Percentiles rank a stretch among this genome's conserved stretches.
phyloP scores from a whole-genome alignment of 805 yeast genomes.

The Maudiozyma turicensis region DNA sequence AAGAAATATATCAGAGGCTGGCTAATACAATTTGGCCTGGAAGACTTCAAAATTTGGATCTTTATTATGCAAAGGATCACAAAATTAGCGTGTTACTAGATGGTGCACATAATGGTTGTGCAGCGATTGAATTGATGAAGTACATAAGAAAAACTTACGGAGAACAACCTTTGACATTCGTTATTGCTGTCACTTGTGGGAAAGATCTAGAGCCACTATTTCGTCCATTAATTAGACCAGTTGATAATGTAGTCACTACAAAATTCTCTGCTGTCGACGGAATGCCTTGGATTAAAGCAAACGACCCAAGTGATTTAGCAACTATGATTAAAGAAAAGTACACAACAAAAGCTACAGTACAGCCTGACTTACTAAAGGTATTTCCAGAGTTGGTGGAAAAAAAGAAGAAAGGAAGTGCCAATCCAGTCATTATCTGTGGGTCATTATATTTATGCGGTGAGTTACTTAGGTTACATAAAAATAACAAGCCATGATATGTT shows the following conservation, averaged over 20 bases:
- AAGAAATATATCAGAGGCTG: constrained; percentile 43
- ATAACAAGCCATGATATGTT: background rate
- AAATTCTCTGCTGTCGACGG: constrained; percentile 63
- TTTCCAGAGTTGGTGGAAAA: constrained; percentile 1
- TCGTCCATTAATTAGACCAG: constrained; percentile 36
- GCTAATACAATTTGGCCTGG: constrained; percentile 72
- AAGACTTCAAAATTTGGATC: constrained; percentile 48
- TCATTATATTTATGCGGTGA: constrained; percentile 61
- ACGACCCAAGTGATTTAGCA: constrained; percentile 22
- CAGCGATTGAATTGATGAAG: constrained; percentile 61
- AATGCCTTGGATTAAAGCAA: constrained; percentile 86
- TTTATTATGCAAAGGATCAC: constrained; percentile 16
- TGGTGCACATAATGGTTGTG: constrained; percentile 89
- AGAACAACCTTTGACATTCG: constrained; percentile 34
- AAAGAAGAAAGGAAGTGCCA: background rate
- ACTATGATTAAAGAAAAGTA: constrained; percentile 18
- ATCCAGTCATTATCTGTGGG: constrained; percentile 50
- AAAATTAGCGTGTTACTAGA: constrained; percentile 44
- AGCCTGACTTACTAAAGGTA: constrained; percentile 15
- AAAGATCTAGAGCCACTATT: constrained; percentile 49
- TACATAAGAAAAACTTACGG: constrained; percentile 34
- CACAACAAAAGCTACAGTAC: constrained; percentile 22
- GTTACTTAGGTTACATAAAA: constrained; percentile 31
- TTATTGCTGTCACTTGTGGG: constrained; percentile 70
- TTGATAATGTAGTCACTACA: constrained; percentile 54